Evolutionary conservation across 2,329 filamentous ascomycete species (phyloP).

Genomic region (Microsporum audouinii): DNA sequence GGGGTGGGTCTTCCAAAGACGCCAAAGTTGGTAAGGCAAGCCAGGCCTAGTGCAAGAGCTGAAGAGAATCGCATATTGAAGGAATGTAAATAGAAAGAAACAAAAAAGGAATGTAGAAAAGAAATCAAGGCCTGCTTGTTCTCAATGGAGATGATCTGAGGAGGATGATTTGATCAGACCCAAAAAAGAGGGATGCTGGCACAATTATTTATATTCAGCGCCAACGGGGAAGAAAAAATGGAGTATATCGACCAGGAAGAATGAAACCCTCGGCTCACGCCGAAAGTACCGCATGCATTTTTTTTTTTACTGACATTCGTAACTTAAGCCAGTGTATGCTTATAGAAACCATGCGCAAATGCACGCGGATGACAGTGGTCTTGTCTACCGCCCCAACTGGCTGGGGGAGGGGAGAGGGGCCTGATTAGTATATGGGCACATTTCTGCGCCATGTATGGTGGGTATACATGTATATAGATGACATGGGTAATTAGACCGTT

Average conservation of each 20-base stretch:
- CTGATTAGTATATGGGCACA: background rate
- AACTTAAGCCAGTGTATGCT: background rate
- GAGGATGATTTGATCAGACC: background rate
- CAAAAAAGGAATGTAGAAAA: background rate
- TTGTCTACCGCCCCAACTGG: background rate
- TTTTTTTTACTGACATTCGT: background rate
- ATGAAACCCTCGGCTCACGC: background rate
- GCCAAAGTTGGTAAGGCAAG: constrained; percentile 1
- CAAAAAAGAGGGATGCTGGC: background rate
- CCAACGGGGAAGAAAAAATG: background rate
- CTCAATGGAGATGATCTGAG: background rate
- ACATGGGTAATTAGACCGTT: background rate
- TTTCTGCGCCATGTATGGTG: background rate
- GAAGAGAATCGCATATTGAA: constrained; percentile 5
- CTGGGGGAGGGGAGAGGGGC: background rate
- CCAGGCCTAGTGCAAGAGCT: constrained; percentile 4
- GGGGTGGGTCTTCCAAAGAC: background rate
- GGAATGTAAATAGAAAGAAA: background rate
- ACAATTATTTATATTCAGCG: background rate
- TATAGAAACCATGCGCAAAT: constrained; percentile 1
- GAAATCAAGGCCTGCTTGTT: constrained; percentile 3
- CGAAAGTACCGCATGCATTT: background rate
- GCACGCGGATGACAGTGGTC: constrained; percentile 1
- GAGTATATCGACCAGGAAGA: background rate
- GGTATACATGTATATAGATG: background rate